Base-by-base conservation (phyloP, 2,329 filamentous ascomycete genomes). In the Fusarium caatingaense region DNA sequence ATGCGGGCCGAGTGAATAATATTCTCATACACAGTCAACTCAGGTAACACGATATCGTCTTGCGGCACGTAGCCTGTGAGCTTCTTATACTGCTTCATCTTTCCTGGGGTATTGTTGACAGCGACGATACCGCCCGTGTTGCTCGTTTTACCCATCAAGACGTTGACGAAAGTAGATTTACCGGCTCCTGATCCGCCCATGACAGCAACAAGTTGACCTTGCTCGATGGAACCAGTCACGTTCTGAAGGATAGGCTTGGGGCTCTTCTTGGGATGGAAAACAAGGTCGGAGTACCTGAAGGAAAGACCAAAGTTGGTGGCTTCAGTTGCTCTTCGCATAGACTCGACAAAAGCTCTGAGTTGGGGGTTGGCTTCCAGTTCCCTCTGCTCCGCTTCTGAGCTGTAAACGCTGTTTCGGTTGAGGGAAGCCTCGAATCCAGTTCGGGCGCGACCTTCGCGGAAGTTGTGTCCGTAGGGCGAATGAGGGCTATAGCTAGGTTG, bases 11-110 rank as follows among this genome's bases (percentile, higher is more conserved):
- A 88, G 66, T 89, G 87, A 7, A 88, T 78, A 44, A 90, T 88
- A 61, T 89, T 90, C 74, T 90, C 88, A 53, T 84, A 83, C 8
- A 90, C 87, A 0, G 87, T 90, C 47, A 90, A 76, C 72, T 90
- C 86, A 0, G 87, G 85, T 12, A 89, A 80, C 5, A 89, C 83
- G 27, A 89, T 83, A 73, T 89, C 88, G 65, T 89, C 86, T 70
- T 90, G 87, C 2, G 88, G 87, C 5, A 90, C 87, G 63, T 88
- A 89, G 23, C 87, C 87, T 27, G 89, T 88, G 60, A 89, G 79
- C 73, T 88, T 88, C 76, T 86, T 88, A 76, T 87, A 89, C 44
- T 79, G 78, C 72, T 81, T 81, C 77, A 86, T 80, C 65, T 81
- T 82, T 15, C 83, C 81, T 0, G 83, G 79, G 7, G 80, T 78